Percentiles rank a stretch among this genome's conserved stretches.
phyloP scores from a whole-genome alignment of 495 filamentous ascomycete genomes.

The Hyaloscypha variabilis region DNA sequence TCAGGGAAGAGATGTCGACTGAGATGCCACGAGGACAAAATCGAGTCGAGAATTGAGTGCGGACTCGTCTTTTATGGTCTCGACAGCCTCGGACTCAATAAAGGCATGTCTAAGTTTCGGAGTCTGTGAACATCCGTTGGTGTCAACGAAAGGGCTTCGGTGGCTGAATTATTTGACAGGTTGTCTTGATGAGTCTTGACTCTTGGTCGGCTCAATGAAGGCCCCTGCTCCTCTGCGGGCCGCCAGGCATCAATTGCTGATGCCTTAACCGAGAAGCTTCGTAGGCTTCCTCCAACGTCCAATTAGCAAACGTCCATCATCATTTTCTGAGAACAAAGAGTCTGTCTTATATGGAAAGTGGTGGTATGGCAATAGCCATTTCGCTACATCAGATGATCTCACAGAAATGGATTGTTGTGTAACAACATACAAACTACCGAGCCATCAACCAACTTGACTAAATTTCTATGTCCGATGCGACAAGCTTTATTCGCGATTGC shows the following conservation, averaged over 20 bases:
- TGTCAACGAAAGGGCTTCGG: conserved; percentile 33
- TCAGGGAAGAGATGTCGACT: neutral
- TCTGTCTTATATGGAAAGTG: neutral
- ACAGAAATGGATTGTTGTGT: no score
- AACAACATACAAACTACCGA: no score
- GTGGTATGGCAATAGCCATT: neutral
- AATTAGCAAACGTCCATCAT: neutral
- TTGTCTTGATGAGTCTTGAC: neutral
- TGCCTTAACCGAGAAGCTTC: neutral
- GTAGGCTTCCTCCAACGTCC: neutral
- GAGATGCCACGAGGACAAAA: neutral
- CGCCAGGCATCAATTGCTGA: conserved; percentile 4
- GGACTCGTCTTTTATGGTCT: neutral
- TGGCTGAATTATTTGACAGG: conserved; percentile 4
- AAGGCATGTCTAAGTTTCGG: conserved; percentile 1
- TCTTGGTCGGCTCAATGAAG: neutral
- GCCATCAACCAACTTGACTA: no score
- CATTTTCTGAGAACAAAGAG: neutral
- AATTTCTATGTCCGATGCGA: no score
- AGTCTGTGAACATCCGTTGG: conserved; percentile 1
- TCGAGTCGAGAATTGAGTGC: neutral
- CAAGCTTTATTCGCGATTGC: neutral
- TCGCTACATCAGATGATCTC: neutral
- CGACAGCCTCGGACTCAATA: neutral
- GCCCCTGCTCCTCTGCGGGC: neutral